Base-by-base conservation (phyloP, 805 yeast species). In the Ascoidea rubescens region DNA sequence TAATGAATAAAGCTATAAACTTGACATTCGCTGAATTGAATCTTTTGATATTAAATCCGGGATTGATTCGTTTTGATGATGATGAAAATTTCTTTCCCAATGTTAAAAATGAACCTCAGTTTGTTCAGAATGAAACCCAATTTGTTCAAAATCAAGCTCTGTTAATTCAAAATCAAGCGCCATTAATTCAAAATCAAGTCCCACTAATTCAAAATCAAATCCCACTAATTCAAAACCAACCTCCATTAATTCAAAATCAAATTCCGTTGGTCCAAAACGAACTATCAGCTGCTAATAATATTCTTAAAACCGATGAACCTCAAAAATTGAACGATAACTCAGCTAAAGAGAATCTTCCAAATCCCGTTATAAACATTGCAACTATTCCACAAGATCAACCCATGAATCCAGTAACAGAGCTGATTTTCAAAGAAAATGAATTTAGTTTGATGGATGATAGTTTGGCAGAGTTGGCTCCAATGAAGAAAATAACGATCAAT, bases 11-110 rank as follows among this genome's bases (percentile, higher is more conserved):
- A 16, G 52, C 70, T 5, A 52, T 64, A 31, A 67, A 67, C 48
- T 51, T 62, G 32, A 67, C 66, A 51, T 54, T 66, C 48, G 63
- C 61, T 14, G 43, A 37, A 37, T 37, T 37, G 4, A 37, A 37
- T 37, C 8, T 14, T 37, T 37, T 10, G 2, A 37, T 37, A 10
- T 37, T 37, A 37, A 8, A 37, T 37, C 43, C 43, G 2, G 43
- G 43, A 37, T 37, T 37, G 43, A 37, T 37, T 10, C 43, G 8
- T 8, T 37, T 37, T 14, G 43, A 37, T 37, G 43, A 37, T 10
- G 14, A 37, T 37, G 43, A 37, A 10, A 21, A 21, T 21, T 21
- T 21, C 28, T 21, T 21, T 21, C 28, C 28, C 28, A 21, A 21
- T 21, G 28, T 21, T 21, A 21, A 21, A 21, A 21, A 21, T 21